Conservation (phyloP, 352 stramenopile species). For the Globisporangium cederbergense region DNA sequence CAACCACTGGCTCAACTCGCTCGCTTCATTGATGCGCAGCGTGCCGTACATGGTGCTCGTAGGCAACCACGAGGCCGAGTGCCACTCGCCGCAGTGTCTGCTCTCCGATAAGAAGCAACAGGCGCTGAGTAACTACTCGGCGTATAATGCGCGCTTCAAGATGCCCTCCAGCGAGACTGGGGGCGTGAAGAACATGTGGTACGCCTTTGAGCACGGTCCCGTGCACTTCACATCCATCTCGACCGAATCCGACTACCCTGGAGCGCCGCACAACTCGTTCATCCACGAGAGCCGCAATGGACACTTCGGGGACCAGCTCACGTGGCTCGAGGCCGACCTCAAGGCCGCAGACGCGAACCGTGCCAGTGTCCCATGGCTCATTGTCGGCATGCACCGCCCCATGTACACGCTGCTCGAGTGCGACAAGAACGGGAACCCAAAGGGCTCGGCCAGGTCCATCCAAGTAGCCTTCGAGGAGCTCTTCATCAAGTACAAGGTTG, state of each 20-base stretch:
- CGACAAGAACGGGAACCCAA: constrained; percentile 17
- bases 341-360: constrained; percentile 44
- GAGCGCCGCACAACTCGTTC: constrained; percentile 34
- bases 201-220: constrained; percentile 83
- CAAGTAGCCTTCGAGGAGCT: constrained; percentile 77
- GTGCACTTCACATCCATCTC: constrained; percentile 86
- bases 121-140: constrained; percentile 73
- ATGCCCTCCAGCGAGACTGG: constrained; percentile 74
- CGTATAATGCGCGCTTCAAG: constrained; percentile 83
- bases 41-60: constrained; percentile 82
- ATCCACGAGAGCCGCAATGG: constrained; percentile 28
- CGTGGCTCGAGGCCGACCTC: constrained; percentile 48
- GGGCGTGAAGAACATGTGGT: constrained; percentile 79
- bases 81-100: constrained; percentile 66
- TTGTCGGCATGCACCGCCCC: constrained; percentile 50
- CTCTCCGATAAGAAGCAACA: constrained; percentile 42
- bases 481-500: constrained; percentile 84
- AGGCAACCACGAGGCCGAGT: constrained; percentile 89
- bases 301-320: constrained; percentile 46
- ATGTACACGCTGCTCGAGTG: constrained; percentile 29
- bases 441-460: constrained; percentile 23
- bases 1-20: constrained; percentile 80
- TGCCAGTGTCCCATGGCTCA: constrained; percentile 40
- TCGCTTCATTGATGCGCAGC: constrained; percentile 41
- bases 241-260: constrained; percentile 64